Conservation (phyloP, 805 yeast species). For the Starmera caribaea region DNA sequence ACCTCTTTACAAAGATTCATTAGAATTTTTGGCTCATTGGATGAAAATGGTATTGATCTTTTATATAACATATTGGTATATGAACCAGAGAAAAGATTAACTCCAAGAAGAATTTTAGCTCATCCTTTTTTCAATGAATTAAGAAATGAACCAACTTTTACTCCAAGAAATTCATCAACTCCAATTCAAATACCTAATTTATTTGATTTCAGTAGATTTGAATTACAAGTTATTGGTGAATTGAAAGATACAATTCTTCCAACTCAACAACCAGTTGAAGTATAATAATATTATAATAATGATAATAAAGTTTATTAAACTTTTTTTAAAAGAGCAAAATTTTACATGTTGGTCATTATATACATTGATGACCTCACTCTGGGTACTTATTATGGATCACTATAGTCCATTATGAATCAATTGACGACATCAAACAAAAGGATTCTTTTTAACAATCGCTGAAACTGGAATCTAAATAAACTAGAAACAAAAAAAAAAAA, state of each 20-base stretch:
- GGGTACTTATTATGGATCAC: no score
- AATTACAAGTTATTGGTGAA: slow-evolving; percentile 38
- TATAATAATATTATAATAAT: no score
- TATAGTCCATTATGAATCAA: no score
- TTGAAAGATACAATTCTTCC: slow-evolving; percentile 12
- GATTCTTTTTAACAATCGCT: no score
- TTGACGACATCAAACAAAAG: no score
- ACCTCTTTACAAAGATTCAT: slow-evolving; percentile 46
- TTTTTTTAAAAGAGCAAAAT: no score
- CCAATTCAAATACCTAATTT: slow-evolving; percentile 36
- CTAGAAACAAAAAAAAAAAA: no score
- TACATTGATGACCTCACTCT: no score
- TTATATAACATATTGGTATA: slow-evolving; percentile 76
- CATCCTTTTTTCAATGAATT: slow-evolving; percentile 88
- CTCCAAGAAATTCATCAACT: slow-evolving; percentile 44
- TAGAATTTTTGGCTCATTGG: slow-evolving; percentile 66
- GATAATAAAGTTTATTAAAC: no score
- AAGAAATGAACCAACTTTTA: slow-evolving; percentile 42
- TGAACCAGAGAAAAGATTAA: slow-evolving; percentile 76
- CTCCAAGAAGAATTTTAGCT: slow-evolving; percentile 73
- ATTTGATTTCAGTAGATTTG: slow-evolving; percentile 66
- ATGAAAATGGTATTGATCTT: slow-evolving; percentile 80
- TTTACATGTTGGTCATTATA: no score
- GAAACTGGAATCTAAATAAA: no score
- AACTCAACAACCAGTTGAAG: no score